phyloP scores from a whole-genome alignment of 257 asterid species.

The Jaltomata sinuosa region DNA sequence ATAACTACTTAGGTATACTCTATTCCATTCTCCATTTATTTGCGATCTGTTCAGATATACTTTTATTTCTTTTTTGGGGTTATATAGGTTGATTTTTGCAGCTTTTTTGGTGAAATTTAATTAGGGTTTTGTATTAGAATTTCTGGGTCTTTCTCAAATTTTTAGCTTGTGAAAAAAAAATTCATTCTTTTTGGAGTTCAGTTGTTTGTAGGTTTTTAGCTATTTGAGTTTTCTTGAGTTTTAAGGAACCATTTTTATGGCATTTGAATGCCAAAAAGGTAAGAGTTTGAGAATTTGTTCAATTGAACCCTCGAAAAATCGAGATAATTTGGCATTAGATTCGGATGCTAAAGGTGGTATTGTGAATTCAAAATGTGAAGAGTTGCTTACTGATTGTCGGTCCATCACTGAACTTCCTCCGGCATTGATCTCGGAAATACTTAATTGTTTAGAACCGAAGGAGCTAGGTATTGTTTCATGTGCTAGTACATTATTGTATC shows the following conservation, averaged over 20 bases:
- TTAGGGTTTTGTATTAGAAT: background rate
- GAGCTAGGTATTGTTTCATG: slow-evolving; percentile 86
- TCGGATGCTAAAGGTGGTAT: slow-evolving; percentile 12
- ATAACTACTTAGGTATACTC: background rate
- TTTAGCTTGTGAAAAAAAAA: background rate
- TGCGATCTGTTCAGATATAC: background rate
- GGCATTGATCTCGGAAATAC: slow-evolving; percentile 64
- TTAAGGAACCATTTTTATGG: slow-evolving; percentile 51
- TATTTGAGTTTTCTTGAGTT: background rate
- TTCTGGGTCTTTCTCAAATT: background rate
- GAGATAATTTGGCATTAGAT: slow-evolving; percentile 8
- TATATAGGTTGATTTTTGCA: background rate
- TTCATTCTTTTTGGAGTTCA: background rate
- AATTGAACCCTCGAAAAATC: slow-evolving; percentile 14
- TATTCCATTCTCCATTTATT: background rate
- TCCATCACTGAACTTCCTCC: slow-evolving; percentile 74
- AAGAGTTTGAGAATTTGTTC: slow-evolving; percentile 19
- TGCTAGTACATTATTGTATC: slow-evolving; percentile 52
- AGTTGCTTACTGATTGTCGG: slow-evolving; percentile 7
- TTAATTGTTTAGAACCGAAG: slow-evolving; percentile 72
- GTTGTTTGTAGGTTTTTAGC: background rate
- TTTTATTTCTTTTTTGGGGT: background rate
- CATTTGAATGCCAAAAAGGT: slow-evolving; percentile 73
- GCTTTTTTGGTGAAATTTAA: background rate
- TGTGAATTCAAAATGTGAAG: background rate